These are phyloP conservation scores for Oryza australiensis DNA, from an alignment of 176 grass and related monocot species.

Conservation along the genomic window DNA sequence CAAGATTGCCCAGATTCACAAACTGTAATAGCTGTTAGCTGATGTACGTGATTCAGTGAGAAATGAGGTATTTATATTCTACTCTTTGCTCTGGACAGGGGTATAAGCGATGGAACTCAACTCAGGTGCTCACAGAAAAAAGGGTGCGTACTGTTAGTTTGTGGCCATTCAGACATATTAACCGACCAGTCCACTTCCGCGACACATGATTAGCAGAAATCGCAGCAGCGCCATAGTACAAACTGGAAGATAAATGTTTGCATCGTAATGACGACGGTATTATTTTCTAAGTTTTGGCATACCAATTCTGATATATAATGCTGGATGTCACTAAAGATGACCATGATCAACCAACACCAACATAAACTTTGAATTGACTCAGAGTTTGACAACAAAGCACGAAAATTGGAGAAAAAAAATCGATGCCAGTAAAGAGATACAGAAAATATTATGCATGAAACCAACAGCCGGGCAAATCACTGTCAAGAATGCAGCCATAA, in stretches of 20 bases:
- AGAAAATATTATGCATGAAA: slow-evolving; percentile 20
- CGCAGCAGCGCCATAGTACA: not conserved
- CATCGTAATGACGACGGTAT: not conserved
- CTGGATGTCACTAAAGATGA: not conserved
- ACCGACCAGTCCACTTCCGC: not conserved
- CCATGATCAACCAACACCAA: not conserved
- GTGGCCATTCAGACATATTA: too few relatives aligned
- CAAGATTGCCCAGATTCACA: not conserved
- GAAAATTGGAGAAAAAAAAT: too few relatives aligned
- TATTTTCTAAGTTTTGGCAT: not conserved
- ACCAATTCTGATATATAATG: not conserved
- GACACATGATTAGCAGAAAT: not conserved
- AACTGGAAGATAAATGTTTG: not conserved
- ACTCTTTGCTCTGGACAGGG: not conserved
- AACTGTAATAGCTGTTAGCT: not conserved
- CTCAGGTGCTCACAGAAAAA: not conserved
- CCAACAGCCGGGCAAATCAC: not conserved
- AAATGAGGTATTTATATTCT: not conserved
- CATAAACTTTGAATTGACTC: not conserved
- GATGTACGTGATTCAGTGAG: not conserved
- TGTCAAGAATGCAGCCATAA: slow-evolving; percentile 88
- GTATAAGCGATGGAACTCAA: not conserved
- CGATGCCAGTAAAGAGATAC: too few relatives aligned
- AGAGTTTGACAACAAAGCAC: not conserved
- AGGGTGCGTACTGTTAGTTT: not conserved